These are phyloP conservation scores for Kuraishia borneana DNA, from an alignment of 805 yeast species.

Conservation along the genomic window DNA sequence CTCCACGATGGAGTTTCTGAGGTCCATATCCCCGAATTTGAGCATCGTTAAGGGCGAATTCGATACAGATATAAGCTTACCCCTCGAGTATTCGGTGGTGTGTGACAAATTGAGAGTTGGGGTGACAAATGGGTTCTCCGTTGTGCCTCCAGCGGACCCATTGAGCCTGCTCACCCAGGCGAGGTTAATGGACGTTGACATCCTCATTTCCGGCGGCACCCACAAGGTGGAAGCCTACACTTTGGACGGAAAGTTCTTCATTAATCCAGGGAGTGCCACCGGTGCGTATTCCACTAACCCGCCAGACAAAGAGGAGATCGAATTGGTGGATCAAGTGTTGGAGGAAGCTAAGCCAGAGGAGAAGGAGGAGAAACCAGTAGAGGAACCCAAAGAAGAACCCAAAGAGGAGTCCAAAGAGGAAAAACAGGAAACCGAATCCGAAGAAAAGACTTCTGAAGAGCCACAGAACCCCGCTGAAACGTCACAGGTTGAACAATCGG, in stretches of 20 bases:
- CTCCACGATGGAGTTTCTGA: slow-evolving; percentile 51
- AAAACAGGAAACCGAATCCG: background rate
- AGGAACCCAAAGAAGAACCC: slow-evolving; percentile 3
- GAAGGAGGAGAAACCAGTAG: slow-evolving; percentile 3
- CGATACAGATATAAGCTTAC: slow-evolving; percentile 42
- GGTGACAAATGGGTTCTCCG: slow-evolving; percentile 70
- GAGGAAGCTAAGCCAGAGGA: slow-evolving; percentile 9
- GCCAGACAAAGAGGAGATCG: slow-evolving; percentile 42
- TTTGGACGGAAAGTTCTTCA: slow-evolving; percentile 81
- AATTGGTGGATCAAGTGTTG: slow-evolving; percentile 20
- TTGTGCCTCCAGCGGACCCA: slow-evolving; percentile 83
- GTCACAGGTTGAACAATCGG: slow-evolving; percentile 2
- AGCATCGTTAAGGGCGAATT: slow-evolving; percentile 76
- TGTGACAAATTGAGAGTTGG: slow-evolving; percentile 74
- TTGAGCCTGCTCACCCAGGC: slow-evolving; percentile 74
- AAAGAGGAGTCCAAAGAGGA: slow-evolving; percentile 5
- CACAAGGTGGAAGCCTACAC: slow-evolving; percentile 90
- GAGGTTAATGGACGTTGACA: slow-evolving; percentile 84
- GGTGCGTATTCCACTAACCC: slow-evolving; percentile 74
- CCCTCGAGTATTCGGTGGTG: slow-evolving; percentile 51
- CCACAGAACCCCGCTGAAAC: background rate
- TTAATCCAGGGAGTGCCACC: slow-evolving; percentile 96
- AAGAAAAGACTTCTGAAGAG: slow-evolving; percentile 2
- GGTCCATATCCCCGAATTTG: slow-evolving; percentile 59
- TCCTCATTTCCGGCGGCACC: slow-evolving; percentile 87